Base-by-base conservation (phyloP, 1,284 basidiomycete species). In the Bondarzewia mesenterica region DNA sequence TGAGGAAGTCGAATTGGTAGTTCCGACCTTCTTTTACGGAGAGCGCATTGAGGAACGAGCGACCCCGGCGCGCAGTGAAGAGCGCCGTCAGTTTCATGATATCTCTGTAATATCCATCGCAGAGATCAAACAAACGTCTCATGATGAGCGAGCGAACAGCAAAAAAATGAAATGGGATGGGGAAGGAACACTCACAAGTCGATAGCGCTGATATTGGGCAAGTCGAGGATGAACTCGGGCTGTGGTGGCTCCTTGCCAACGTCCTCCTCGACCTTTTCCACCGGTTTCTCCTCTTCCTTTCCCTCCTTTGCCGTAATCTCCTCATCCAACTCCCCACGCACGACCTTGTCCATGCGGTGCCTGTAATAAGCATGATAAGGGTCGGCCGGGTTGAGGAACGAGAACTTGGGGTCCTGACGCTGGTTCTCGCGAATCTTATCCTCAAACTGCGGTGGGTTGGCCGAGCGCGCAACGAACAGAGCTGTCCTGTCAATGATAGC, bases 361-460 rank as follows among this genome's bases (percentile, higher is more conserved):
- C 87, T 82, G 66, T 98, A 98, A 72, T 98, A 97, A 54, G 89
- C 88, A 82, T 97, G 89, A 72, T 95, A 98, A 58, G 94, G 91
- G 74, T 98, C 94, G 50, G 83, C 82, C 51, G 87, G 81, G 70
- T 93, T 93, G 65, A 98, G 77, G 74, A 98, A 98, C 49, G 93
- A 89, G 75, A 97, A 97, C 69, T 95, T 93, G 54, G 93, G 90
- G 73, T 97, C 93, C 54, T 83, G 80, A 70, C 91, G 90, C 67
- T 94, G 93, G 61, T 87, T 85, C 69, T 95, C 91, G 58, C 92
- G 82, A 64, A 98, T 93, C 73, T 94, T 94, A 65, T 93, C 89
- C 70, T 97, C 94, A 59, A 98, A 93, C 57, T 86, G 81, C 12
- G 80, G 76, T 3, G 93, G 91, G 59, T 94, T 90, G 18, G 86